Base-by-base conservation (phyloP, 1,284 basidiomycete genomes). In the Melampsora americana region DNA sequence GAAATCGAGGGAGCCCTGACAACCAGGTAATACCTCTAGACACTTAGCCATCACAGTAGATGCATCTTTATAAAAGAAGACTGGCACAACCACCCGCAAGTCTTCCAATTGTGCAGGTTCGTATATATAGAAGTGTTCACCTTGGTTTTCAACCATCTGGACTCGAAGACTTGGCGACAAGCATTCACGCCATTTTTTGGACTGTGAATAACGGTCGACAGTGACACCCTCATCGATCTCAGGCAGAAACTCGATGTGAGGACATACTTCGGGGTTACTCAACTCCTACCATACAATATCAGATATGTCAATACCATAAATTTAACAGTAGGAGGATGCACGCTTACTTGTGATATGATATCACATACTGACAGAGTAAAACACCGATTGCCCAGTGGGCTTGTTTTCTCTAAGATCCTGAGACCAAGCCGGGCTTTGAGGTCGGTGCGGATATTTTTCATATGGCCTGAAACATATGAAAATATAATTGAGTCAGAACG, bases 101-200 rank as follows among this genome's bases (percentile, higher is more conserved):
- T 16, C 7, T 26, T n/a, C n/a, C n/a, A n/a, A n/a, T n/a, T n/a
- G n/a, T n/a, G n/a, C n/a, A n/a, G n/a, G n/a, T n/a, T n/a, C 46
- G 20, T 48, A 48, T 11, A 48, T 48, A 20, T 48, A 48, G 20
- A 48, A 48, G 46, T 48, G 46, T 48, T 48, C 11, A 11, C 11
- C 11, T 11, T 20, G 11, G 11, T 11, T 20, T 48, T 11, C 11
- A 20, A 61, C 23, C 67, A 69, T 69, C 32, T n/a, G 67, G 11
- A 30, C 14, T 5, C 67, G 26, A 5, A 69, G 35, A 6, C 20
- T 20, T 7, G 28, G 14, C 42, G 46, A n/a, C 42, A 68, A 26
- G 7, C 53, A 44, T 4, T 39, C 39, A 6, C 50, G 46, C 67
- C 67, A 69, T 23, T 69, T 69, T 32, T 59, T 7, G 28, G 48